Conservation (phyloP, 805 yeast genomes). For the Candida bentonensis region DNA sequence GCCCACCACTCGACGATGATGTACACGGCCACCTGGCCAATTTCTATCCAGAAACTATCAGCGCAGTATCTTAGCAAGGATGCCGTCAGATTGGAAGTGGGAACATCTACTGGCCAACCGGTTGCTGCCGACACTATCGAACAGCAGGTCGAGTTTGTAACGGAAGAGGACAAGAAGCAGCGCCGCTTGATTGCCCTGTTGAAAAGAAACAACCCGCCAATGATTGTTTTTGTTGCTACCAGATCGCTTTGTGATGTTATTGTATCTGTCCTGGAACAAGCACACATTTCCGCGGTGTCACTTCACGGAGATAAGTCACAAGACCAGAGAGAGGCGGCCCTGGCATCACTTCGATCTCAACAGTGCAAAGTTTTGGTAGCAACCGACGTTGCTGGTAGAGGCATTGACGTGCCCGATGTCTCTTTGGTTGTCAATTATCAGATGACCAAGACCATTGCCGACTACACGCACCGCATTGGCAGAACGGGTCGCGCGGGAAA, state of each 20-base stretch:
- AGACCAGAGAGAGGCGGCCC: constrained; percentile 68
- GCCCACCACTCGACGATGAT: constrained; percentile 59
- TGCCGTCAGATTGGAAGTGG: constrained; percentile 34
- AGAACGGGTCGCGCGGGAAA: constrained; percentile 95
- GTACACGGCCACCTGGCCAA: constrained; percentile 92
- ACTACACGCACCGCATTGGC: constrained; percentile 85
- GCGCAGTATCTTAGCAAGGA: constrained; percentile 42
- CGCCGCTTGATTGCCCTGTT: constrained; percentile 29
- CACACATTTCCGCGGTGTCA: constrained; percentile 38
- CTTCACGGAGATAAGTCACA: constrained; percentile 85
- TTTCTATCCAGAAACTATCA: constrained; percentile 53
- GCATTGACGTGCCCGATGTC: constrained; percentile 82
- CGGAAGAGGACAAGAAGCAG: constrained; percentile 33
- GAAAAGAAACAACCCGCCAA: constrained; percentile 33
- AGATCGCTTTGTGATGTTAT: constrained; percentile 60
- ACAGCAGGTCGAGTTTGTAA: constrained; percentile 48
- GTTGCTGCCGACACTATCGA: constrained; percentile 48
- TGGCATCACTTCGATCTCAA: constrained; percentile 42
- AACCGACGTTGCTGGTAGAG: constrained; percentile 93
- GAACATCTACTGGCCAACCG: constrained; percentile 28
- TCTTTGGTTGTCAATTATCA: constrained; percentile 78
- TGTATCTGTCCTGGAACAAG: constrained; percentile 33
- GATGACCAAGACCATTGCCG: constrained; percentile 65
- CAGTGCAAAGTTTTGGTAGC: constrained; percentile 59
- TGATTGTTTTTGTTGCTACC: constrained; percentile 72